Evolutionary conservation across 2,329 filamentous ascomycete species (phyloP), one percentile per base, ranked within the genome.

Genomic region (Ustilaginoidea virens): DNA sequence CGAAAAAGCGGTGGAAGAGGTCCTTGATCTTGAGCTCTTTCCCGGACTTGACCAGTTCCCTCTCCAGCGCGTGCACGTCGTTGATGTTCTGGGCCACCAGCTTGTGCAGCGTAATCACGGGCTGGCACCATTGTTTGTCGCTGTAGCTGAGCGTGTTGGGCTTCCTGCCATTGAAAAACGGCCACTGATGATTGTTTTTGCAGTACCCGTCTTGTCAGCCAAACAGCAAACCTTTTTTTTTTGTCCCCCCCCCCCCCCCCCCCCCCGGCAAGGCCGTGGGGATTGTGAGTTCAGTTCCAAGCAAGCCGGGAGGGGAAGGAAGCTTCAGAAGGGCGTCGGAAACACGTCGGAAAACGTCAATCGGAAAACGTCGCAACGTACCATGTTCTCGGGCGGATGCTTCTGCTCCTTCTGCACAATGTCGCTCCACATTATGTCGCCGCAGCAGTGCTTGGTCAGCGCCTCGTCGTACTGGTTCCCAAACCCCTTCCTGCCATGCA

Each of bases 71-170:
- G 55, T 58, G 66, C 23, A 69, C 52, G 10, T 47, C 48, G 22
- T 55, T 58, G 6, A 68, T 49, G 30, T 69, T 66, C 33, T 65
- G 55, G 35, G 55, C 52, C 15, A 54, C 52, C 37, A 67, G 51
- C 40, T 68, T 63, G 41, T 69, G 63, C 63, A 70, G 66, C 3
- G 66, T 68, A 2, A 61, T 54, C 23, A 68, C 50, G 5, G 65
- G 61, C 30, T 68, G 60, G 44, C 66, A 70, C 64, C 66, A 71
- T 34, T 64, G 51, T 8, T 44, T 47, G 2, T 45, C 36, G 19
- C 53, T 49, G 35, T 55, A 68, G 2, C 57, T 53, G 13, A 69
- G 45, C 1, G 56, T 65, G 27, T 51, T 47, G 3, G 62, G 64
- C 34, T 67, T 68, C 39, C 69, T 61, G 36, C 61, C 65, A 37